Base-by-base conservation (phyloP, 2,329 filamentous ascomycete genomes). In the Cladophialophora psammophila region DNA sequence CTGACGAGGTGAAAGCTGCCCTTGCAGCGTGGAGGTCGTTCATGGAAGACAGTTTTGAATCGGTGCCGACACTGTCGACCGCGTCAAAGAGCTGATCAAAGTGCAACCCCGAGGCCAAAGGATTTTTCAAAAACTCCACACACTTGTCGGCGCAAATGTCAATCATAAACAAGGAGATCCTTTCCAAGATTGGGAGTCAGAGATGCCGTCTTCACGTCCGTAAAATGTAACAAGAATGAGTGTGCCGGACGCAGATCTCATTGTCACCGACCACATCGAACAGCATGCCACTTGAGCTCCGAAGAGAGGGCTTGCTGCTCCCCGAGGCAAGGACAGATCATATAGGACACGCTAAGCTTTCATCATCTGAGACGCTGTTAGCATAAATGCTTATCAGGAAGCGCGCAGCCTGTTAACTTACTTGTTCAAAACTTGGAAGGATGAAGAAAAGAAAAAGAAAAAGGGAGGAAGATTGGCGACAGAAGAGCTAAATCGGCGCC, bases 171-270 rank as follows among this genome's bases (percentile, higher is more conserved):
- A 13, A 52, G 26, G 2, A 34, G 31, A 45, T 63, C 65, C 67
- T 83, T 85, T 85, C 86, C 86, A 88, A 88, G 85, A 79, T 80
- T 80, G 79, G 78, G 75, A 74, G 75, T 98, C 94, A 98, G 71
- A 72, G 69, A 71, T 72, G 90, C 93, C 91, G 90, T 91, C 86
- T 90, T 92, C 88, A 94, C 95, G 94, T 97, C 89, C 94, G 94
- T 92, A 86, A 26, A 83, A 84, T 83, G 87, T 92, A 96, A 97
- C 93, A 98, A 97, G 94, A 42, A 91, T 89, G 82, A 86, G 52
- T 97, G 94, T 97, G 95, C 92, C 94, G 93, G 91, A 97, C 95
- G 93, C 95, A 90, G 87, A 93, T 93, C 89, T 98, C 95, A 99
- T 69, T 54, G 62, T 59, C 54, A 32, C 67, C 87, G 85, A 88